Percentiles rank a stretch among this genome's conserved stretches.
Conservation (phyloP, 1,139 yeast species). For the Debaryomyces nepalensis region DNA sequence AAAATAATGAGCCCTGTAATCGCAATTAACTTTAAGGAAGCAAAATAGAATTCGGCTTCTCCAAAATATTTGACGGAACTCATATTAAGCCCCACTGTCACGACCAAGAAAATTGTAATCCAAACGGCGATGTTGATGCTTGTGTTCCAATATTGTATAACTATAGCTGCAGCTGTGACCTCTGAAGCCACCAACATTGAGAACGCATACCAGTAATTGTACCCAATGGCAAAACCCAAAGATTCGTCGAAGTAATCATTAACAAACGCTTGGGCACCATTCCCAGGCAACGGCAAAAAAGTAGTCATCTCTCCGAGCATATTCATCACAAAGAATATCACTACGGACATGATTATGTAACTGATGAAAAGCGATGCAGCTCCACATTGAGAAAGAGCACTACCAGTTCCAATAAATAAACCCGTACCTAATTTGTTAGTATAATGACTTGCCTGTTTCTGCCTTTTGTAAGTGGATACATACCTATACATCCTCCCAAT, state of each 20-base stretch:
- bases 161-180: conserved; percentile 56
- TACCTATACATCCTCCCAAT: conserved; percentile 43
- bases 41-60: conserved; percentile 70
- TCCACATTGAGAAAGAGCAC: conserved; percentile 50
- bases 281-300: conserved; percentile 56
- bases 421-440: conserved; percentile 33
- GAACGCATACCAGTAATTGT: conserved; percentile 55
- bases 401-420: conserved; percentile 53
- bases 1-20: conserved; percentile 44
- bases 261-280: conserved; percentile 46
- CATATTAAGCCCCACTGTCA: conserved; percentile 45
- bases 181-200: conserved; percentile 55
- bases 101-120: conserved; percentile 53
- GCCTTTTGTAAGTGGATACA: not conserved
- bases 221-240: conserved; percentile 53
- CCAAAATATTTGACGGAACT: conserved; percentile 59
- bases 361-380: conserved; percentile 56
- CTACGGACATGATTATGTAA: conserved; percentile 52
- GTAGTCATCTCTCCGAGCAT: conserved; percentile 66
- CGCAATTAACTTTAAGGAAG: conserved; percentile 53
- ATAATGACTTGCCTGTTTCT: not conserved
- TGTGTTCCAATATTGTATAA: conserved; percentile 61
- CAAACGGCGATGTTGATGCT: conserved; percentile 55
- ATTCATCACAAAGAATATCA: conserved; percentile 61
- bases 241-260: conserved; percentile 41